These are phyloP conservation scores for Phytophthora fragariae DNA, from an alignment of 352 stramenopile genomes.

Conservation along the genomic window DNA sequence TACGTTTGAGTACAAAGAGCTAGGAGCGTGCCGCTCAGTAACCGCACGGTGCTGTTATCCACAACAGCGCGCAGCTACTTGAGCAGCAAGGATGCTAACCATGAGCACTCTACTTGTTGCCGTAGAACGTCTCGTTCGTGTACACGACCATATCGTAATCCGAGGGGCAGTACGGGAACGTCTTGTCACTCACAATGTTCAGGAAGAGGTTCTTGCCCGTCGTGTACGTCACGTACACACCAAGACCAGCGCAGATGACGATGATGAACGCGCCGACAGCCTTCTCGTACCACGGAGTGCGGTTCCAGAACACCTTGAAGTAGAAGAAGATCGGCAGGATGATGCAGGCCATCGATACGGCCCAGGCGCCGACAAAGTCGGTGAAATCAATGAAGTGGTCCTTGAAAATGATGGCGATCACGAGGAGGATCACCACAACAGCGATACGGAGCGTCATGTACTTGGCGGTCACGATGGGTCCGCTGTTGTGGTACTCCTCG, in stretches of 20 bases:
- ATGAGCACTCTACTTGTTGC: constrained; percentile 33
- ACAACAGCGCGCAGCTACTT: constrained; percentile 26
- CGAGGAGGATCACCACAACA: constrained; percentile 55
- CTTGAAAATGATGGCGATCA: constrained; percentile 65
- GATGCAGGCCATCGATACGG: constrained; percentile 67
- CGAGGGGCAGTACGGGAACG: constrained; percentile 67
- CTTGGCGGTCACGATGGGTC: constrained; percentile 47
- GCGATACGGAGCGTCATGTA: constrained; percentile 50
- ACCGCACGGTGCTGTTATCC: constrained; percentile 20
- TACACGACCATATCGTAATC: constrained; percentile 59
- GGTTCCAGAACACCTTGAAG: constrained; percentile 69
- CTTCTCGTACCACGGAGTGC: constrained; percentile 60
- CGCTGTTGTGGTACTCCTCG: constrained; percentile 52
- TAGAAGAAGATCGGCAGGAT: constrained; percentile 79
- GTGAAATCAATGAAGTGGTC: constrained; percentile 74
- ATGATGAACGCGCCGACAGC: constrained; percentile 44
- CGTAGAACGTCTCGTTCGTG: constrained; percentile 63
- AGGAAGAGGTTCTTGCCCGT: constrained; percentile 55
- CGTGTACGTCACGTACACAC: constrained; percentile 54
- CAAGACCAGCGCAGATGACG: constrained; percentile 42
- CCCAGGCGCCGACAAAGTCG: constrained; percentile 74
- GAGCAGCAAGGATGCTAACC: constrained; percentile 15
- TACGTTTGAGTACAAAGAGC: constrained; percentile 26
- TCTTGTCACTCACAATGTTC: constrained; percentile 40
- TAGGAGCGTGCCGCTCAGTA: constrained; percentile 1